Evolutionary conservation across 768 basidiomycete species (phyloP).

Genomic region (Psilocybe tampanensis): DNA sequence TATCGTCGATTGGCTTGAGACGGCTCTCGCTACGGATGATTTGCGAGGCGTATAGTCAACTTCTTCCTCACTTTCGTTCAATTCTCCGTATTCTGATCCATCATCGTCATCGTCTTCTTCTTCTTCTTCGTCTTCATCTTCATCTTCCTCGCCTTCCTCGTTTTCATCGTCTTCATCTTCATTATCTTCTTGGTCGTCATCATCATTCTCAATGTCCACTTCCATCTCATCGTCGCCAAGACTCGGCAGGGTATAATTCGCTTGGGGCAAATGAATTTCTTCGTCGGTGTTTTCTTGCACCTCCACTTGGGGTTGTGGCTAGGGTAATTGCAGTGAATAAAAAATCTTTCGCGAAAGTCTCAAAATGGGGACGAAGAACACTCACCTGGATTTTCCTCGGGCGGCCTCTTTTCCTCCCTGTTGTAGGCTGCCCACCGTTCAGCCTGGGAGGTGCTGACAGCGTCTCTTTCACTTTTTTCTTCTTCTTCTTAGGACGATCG

Average conservation of each 20-base stretch:
- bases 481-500: conserved; percentile 4
- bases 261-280: conserved; percentile 23
- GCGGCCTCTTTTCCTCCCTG: conserved; percentile 24
- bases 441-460: background rate
- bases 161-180: too few species aligned
- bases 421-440: too few species aligned
- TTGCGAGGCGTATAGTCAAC: conserved; percentile 6
- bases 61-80: conserved; percentile 9
- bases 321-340: background rate
- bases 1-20: background rate
- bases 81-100: conserved; percentile 2
- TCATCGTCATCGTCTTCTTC: background rate
- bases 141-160: too few species aligned
- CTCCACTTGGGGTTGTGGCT: conserved; percentile 8
- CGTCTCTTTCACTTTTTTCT: conserved; percentile 4
- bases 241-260: conserved; percentile 34
- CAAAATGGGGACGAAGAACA: too few species aligned
- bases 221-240: conserved; percentile 30
- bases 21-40: conserved; percentile 3
- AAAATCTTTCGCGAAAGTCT: background rate
- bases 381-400: conserved; percentile 46
- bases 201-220: conserved; percentile 1
- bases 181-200: too few species aligned
- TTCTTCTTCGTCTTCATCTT: too few species aligned
- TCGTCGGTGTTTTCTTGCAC: background rate